A percentile compares a stretch with the other conserved stretches of the same genome.
Conservation (phyloP, 352 stramenopile genomes). For the Globisporangium sylvaticum region DNA sequence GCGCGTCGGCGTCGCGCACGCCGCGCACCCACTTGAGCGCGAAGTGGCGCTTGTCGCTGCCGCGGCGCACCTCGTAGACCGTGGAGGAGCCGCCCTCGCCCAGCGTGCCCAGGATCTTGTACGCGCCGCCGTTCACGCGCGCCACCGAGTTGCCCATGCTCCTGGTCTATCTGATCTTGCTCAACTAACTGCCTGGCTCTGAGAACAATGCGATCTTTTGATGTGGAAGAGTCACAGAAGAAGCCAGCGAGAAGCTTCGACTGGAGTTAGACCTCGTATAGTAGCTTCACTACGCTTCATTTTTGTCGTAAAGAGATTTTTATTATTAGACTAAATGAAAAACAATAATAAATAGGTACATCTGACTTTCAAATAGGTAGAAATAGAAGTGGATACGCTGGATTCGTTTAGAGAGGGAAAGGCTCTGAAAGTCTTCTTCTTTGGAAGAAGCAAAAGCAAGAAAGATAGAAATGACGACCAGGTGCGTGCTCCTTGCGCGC, state of each 20-base stretch:
- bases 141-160: constrained; percentile 59
- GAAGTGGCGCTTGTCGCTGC: constrained; percentile 19
- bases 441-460: not conserved
- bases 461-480: not conserved
- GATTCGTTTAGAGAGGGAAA: constrained; percentile 9
- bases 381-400: not conserved
- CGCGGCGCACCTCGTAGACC: constrained; percentile 53
- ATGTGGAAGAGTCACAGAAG: constrained; percentile 6
- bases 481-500: constrained; percentile 1
- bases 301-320: too few species aligned
- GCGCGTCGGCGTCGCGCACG: constrained; percentile 46
- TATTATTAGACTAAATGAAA: too few species aligned
- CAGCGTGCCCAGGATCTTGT: constrained; percentile 45
- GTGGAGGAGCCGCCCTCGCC: constrained; percentile 70
- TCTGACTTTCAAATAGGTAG: too few species aligned
- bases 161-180: not conserved
- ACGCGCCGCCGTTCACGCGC: constrained; percentile 56
- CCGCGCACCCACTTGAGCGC: constrained; percentile 70
- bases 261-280: not conserved
- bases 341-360: too few species aligned
- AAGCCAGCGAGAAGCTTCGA: not conserved
- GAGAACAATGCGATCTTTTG: constrained; percentile 11
- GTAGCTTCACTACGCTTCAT: too few species aligned
- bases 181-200: not conserved
- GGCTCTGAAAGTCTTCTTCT: not conserved